A percentile compares a stretch with the other conserved stretches of the same genome.
These are phyloP conservation scores for Pinus tabuliformis DNA, from an alignment of 75 land plant species.

Conservation along the genomic window DNA sequence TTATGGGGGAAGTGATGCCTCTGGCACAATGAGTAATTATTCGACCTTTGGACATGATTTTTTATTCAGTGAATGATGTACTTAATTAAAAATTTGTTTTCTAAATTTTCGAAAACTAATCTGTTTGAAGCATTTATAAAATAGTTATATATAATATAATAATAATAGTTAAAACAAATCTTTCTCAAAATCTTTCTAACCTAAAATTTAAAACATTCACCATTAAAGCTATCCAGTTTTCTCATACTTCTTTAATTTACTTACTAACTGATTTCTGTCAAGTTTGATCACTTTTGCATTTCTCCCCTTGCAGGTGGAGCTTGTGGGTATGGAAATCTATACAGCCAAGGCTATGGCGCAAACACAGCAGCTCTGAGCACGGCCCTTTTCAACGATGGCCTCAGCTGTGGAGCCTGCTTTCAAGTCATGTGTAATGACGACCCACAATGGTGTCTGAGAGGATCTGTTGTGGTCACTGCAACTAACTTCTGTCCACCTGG, in stretches of 20 bases:
- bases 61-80: too few species aligned
- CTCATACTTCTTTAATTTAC: not conserved
- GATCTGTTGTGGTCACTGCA: constrained; percentile 25
- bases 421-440: constrained; percentile 18
- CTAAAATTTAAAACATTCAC: too few species aligned
- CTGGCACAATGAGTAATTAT: constrained; percentile 8
- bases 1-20: constrained; percentile 7
- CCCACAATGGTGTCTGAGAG: constrained; percentile 18
- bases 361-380: constrained; percentile 34
- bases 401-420: constrained; percentile 32
- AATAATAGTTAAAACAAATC: too few species aligned
- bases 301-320: constrained; percentile 18
- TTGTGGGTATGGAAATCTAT: constrained; percentile 31
- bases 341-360: constrained; percentile 23
- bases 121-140: too few species aligned
- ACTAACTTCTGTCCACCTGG: constrained; percentile 35
- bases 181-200: too few species aligned
- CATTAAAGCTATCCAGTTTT: not conserved
- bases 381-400: constrained; percentile 21
- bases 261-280: not conserved
- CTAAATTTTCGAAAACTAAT: too few species aligned
- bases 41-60: too few species aligned
- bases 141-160: too few species aligned
- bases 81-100: too few species aligned
- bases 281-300: not conserved